Evolutionary conservation across 139 green algal species (phyloP), one percentile per base, ranked within the genome.

Genomic region (Volvox africanus): DNA sequence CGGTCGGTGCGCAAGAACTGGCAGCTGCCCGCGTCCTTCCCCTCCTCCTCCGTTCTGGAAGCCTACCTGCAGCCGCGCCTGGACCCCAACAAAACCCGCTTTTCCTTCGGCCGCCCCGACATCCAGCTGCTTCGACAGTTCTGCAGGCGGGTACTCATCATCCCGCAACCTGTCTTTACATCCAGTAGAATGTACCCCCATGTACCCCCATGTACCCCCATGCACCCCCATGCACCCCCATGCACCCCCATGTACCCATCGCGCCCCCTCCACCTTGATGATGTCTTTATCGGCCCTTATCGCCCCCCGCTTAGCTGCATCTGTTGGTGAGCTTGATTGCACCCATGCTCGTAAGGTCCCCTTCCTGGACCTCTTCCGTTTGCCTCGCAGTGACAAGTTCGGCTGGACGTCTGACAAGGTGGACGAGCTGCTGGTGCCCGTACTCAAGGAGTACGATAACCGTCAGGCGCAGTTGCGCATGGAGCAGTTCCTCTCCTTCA

Each of bases 401-500:
- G 96, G 95, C 28, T 98, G 97, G 97, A 50, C 73, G 0, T 16
- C 65, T 28, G 55, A 88, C 61, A 95, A 97, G 80, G 91, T 92
- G 20, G 94, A 98, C 76, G 93, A 98, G 92, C 88, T 98, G 85
- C 92, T 99, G 86, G 13, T 92, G 73, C 97, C 97, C 16, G 97
- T 99, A 73, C 92, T 98, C 14, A 78, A 93, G 69, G 95, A 96
- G 19, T 97, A 96, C 65, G 95, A 97, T 26, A 91, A 94, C 50
- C 93, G 94, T 6, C 92, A 96, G 92, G 93, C 84, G 26, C 97
- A 99, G 93, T 61, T 93, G 69, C 96, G 95, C 68, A 95, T 99
- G 68, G 96, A 99, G 92, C 86, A 93, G 36, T 99, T 98, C 94
- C 89, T 98, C 5, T 91, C 89, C n/a, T 97, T 96, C 92, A 94